These are phyloP conservation scores for Thielaviopsis ethacetica DNA, from an alignment of 2,329 filamentous ascomycete species.

Conservation along the genomic window DNA sequence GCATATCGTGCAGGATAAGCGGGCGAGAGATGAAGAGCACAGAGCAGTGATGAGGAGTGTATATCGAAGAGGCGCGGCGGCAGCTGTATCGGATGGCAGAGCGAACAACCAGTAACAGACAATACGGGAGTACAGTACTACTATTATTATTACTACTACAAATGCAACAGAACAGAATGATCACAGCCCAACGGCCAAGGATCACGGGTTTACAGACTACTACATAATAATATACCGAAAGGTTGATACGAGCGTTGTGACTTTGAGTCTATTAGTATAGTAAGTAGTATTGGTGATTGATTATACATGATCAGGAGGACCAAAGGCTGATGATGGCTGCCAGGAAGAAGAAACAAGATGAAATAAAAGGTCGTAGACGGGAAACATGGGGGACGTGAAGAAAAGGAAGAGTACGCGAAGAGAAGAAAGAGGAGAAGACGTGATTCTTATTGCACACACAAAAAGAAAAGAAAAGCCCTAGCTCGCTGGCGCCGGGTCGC, in stretches of 20 bases:
- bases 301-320: neutral
- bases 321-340: neutral
- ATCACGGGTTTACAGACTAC: neutral
- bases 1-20: slow-evolving; percentile 2
- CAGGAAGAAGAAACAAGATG: neutral
- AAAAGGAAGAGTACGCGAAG: too few species aligned
- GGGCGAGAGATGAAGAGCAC: neutral
- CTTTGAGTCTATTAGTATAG: neutral
- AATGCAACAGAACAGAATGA: neutral
- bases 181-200: neutral
- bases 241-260: neutral
- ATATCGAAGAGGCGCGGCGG: neutral
- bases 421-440: neutral
- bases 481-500: neutral
- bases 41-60: neutral
- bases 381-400: neutral
- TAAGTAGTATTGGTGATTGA: neutral
- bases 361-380: neutral
- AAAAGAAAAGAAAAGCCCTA: neutral
- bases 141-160: too few species aligned
- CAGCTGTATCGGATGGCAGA: neutral
- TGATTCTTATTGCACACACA: neutral
- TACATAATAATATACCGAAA: neutral
- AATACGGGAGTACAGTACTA: neutral
- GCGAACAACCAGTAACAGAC: neutral